Evolutionary conservation across 2,329 filamentous ascomycete genomes (phyloP).

Genomic region (Clonostachys sp.): DNA sequence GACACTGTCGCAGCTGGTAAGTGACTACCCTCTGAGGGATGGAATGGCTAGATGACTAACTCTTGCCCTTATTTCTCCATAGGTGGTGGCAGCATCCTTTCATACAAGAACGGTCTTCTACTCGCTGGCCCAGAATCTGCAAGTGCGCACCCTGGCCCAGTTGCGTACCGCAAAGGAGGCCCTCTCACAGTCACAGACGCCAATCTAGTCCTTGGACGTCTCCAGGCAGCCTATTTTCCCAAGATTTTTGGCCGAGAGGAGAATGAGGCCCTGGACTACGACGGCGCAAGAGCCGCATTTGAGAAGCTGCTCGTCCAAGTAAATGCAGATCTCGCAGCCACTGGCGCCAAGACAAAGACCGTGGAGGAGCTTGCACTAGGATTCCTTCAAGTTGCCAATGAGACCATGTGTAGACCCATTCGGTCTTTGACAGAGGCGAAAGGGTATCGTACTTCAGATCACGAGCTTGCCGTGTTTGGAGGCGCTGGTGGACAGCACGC

Average conservation of each 20-base stretch:
- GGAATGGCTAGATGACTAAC: not conserved
- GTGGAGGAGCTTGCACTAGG: slow-evolving; percentile 84
- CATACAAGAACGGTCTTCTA: slow-evolving; percentile 69
- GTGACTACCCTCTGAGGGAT: slow-evolving; percentile 33
- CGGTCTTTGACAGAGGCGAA: slow-evolving; percentile 87
- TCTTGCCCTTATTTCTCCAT: not conserved
- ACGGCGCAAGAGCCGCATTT: slow-evolving; percentile 71
- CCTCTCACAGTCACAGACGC: slow-evolving; percentile 89
- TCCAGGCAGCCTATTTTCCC: slow-evolving; percentile 87
- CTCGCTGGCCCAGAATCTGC: slow-evolving; percentile 88
- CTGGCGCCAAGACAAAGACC: slow-evolving; percentile 32
- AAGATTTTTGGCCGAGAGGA: slow-evolving; percentile 93
- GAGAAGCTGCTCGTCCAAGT: slow-evolving; percentile 72
- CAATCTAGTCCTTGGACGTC: slow-evolving; percentile 76
- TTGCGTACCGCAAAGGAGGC: slow-evolving; percentile 85
- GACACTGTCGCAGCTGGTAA: slow-evolving; percentile 86
- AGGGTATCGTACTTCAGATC: slow-evolving; percentile 84
- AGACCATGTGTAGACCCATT: slow-evolving; percentile 87
- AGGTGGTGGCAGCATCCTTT: slow-evolving; percentile 4
- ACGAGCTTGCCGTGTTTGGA: slow-evolving; percentile 85
- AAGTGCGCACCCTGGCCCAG: slow-evolving; percentile 82
- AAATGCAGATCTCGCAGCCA: slow-evolving; percentile 52
- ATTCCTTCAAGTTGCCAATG: slow-evolving; percentile 88
- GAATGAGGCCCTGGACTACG: slow-evolving; percentile 70
- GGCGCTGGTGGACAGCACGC: slow-evolving; percentile 90